Conservation (phyloP, 495 filamentous ascomycete genomes). For the Niebla homalea region DNA sequence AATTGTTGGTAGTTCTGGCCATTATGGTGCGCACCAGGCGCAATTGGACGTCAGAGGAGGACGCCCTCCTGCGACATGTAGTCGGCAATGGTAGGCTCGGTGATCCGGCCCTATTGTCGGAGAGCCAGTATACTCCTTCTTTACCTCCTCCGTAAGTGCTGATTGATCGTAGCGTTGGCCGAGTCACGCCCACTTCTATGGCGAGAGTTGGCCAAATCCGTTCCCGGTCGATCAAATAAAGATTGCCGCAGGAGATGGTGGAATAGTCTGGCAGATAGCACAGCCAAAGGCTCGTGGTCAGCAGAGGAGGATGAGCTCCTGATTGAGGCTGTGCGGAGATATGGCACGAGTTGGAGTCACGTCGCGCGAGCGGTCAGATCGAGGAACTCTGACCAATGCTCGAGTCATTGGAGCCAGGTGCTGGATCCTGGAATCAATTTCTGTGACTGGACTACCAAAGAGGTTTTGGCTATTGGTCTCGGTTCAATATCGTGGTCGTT, state of each 20-base stretch:
- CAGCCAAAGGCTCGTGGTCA: conserved; percentile 18
- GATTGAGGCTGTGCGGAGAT: conserved; percentile 11
- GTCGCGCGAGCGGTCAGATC: not conserved
- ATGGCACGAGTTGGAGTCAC: conserved; percentile 15
- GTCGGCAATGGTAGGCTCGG: not conserved
- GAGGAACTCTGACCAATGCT: conserved; percentile 11
- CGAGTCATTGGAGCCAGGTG: conserved; percentile 7
- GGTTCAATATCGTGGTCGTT: not conserved
- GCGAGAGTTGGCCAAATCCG: conserved; percentile 7
- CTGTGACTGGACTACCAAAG: conserved; percentile 4
- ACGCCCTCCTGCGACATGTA: not conserved
- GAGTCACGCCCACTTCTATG: not conserved
- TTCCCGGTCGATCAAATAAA: conserved; percentile 10
- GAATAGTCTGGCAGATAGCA: conserved; percentile 1
- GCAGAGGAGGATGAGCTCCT: conserved; percentile 18
- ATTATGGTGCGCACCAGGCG: conserved; percentile 1
- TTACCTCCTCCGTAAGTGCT: no score
- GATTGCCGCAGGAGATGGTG: conserved; percentile 12
- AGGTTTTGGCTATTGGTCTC: not conserved
- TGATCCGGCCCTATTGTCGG: not conserved
- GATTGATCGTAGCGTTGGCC: not conserved
- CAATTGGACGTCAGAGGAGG: conserved; percentile 5
- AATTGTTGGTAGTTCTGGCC: no score
- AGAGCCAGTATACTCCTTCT: not conserved
- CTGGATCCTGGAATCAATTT: conserved; percentile 8